phyloP scores from a whole-genome alignment of 1,139 yeast genomes.

The Magnusiomyces paraingens region DNA sequence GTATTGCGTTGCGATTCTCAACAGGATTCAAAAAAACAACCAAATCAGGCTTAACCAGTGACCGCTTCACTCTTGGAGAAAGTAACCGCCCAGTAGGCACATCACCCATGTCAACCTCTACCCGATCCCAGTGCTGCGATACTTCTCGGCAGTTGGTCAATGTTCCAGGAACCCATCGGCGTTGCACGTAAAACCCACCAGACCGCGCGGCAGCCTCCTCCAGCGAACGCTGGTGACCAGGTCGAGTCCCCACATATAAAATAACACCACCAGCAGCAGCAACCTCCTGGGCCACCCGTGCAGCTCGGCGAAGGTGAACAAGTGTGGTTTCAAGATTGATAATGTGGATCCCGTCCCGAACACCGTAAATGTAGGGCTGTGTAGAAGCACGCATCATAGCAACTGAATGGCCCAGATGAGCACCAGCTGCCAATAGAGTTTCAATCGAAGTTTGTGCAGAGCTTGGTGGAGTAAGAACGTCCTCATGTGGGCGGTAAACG shows the following conservation, averaged over 20 bases:
- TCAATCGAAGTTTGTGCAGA: conserved; percentile 56
- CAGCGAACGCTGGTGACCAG: conserved; percentile 68
- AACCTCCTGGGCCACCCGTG: conserved; percentile 71
- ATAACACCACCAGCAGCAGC: conserved; percentile 81
- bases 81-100: conserved; percentile 53
- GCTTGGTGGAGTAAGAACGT: conserved; percentile 52
- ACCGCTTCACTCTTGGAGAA: conserved; percentile 33
- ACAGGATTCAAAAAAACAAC: conserved; percentile 82
- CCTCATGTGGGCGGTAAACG: conserved; percentile 65
- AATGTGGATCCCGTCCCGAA: conserved; percentile 79
- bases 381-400: conserved; percentile 76
- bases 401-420: conserved; percentile 87
- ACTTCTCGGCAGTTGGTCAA: conserved; percentile 79
- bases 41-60: conserved; percentile 72
- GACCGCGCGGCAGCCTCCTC: conserved; percentile 74
- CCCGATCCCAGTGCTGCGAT: conserved; percentile 49
- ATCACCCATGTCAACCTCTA: conserved; percentile 64
- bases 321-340: conserved; percentile 85
- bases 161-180: conserved; percentile 94
- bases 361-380: conserved; percentile 83
- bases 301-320: conserved; percentile 67
- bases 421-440: conserved; percentile 82
- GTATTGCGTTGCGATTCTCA: conserved; percentile 73
- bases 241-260: conserved; percentile 76
- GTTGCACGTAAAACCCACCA: conserved; percentile 73